Evolutionary conservation across 2,329 filamentous ascomycete species (phyloP).

Genomic region (Lachnellula subtilissima): DNA sequence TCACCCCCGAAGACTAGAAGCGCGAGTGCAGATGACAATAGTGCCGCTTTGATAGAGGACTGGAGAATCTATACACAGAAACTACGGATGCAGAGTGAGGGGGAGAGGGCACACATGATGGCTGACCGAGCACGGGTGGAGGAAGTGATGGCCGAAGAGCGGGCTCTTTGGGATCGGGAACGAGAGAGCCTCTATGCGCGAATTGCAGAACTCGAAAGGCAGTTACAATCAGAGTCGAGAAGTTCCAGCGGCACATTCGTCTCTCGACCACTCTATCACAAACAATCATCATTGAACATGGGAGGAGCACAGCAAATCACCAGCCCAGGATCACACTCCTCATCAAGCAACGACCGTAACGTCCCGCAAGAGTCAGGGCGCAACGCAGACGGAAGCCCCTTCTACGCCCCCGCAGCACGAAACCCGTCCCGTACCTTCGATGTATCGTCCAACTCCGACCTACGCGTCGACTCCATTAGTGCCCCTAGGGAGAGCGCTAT

Average conservation of each 20-base stretch:
- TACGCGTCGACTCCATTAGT: slow-evolving; percentile 28
- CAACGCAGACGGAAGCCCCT: slow-evolving; percentile 30
- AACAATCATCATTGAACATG: not conserved
- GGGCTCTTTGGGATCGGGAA: slow-evolving; percentile 31
- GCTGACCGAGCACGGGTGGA: slow-evolving; percentile 28
- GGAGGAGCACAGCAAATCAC: not conserved
- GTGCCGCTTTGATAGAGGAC: slow-evolving; percentile 27
- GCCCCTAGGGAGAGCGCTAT: slow-evolving; percentile 25
- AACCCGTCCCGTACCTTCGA: slow-evolving; percentile 30
- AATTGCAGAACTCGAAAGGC: slow-evolving; percentile 27
- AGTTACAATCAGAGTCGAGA: slow-evolving; percentile 7
- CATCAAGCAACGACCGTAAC: slow-evolving; percentile 4
- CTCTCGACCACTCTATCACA: not conserved
- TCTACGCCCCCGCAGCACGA: slow-evolving; percentile 31
- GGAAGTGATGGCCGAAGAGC: slow-evolving; percentile 32
- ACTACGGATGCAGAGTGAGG: slow-evolving; percentile 27
- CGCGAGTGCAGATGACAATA: slow-evolving; percentile 24
- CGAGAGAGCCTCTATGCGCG: slow-evolving; percentile 21
- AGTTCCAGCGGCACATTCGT: not conserved
- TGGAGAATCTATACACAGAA: slow-evolving; percentile 29
- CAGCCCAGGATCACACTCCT: slow-evolving; percentile 9
- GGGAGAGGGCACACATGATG: slow-evolving; percentile 30
- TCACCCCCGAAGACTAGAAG: slow-evolving; percentile 30
- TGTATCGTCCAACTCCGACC: slow-evolving; percentile 15
- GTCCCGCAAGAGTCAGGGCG: slow-evolving; percentile 32